Conservation (phyloP, 305 asterid genomes). For the Coffea humblotiana region DNA sequence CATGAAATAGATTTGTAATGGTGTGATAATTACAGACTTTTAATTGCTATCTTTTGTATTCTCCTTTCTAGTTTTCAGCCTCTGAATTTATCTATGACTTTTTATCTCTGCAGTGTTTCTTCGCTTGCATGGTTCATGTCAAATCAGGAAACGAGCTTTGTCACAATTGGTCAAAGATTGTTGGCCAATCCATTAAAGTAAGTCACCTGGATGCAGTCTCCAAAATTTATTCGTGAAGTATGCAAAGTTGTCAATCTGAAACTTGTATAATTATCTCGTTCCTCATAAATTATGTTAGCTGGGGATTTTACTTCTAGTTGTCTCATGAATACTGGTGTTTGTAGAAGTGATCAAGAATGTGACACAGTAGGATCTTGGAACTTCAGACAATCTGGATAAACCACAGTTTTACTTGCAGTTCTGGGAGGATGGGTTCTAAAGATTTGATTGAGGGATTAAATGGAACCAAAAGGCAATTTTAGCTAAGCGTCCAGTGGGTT, state of each 20-base stretch:
- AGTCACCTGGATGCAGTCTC: conserved; percentile 29
- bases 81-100: conserved; percentile 15
- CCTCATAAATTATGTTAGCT: not conserved
- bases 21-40: not conserved
- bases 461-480: not conserved
- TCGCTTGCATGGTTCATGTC: conserved; percentile 99
- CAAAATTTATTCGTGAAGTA: not conserved
- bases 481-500: not conserved
- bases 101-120: conserved; percentile 73
- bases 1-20: not conserved
- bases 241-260: not conserved
- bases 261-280: not conserved
- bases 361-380: not conserved
- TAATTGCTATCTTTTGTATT: not conserved
- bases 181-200: conserved; percentile 97
- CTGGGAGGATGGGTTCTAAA: not conserved
- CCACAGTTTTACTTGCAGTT: not conserved
- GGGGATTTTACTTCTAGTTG: not conserved
- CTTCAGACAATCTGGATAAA: not conserved
- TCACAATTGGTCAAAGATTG: conserved; percentile 96
- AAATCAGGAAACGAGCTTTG: conserved; percentile 90
- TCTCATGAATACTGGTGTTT: not conserved
- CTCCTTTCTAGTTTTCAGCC: conserved; percentile 19
- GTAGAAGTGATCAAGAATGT: not conserved
- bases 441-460: not conserved